Evolutionary conservation across 2,329 filamentous ascomycete species (phyloP).

Genomic region (Pseudodiploospora longispora): DNA sequence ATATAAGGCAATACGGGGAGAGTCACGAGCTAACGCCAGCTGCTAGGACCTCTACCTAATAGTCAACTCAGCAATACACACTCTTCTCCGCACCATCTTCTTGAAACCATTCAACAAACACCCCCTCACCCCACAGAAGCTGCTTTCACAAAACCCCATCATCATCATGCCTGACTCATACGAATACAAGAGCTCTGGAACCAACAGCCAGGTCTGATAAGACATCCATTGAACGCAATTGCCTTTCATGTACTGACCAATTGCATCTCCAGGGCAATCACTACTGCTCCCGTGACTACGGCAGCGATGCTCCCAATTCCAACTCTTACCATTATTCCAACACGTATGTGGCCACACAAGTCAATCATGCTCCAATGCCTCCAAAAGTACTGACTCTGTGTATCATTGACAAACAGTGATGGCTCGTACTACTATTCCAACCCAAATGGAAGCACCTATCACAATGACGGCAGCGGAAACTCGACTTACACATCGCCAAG

Average conservation of each 20-base stretch:
- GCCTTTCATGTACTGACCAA: background rate
- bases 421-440: constrained; percentile 71
- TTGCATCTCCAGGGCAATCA: constrained; percentile 51
- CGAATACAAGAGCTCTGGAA: constrained; percentile 44
- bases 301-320: constrained; percentile 42
- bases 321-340: constrained; percentile 65
- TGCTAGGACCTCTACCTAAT: too few relatives aligned
- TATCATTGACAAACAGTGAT: constrained; percentile 29
- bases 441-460: constrained; percentile 58
- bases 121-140: too few relatives aligned
- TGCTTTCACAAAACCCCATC: background rate
- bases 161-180: constrained; percentile 20
- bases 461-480: constrained; percentile 51
- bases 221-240: background rate
- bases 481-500: constrained; percentile 53
- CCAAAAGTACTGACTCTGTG: background rate
- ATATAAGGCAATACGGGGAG: too few relatives aligned
- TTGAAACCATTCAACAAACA: too few relatives aligned
- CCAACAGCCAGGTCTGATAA: constrained; percentile 50
- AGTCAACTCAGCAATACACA: too few relatives aligned
- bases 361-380: background rate
- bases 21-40: too few relatives aligned
- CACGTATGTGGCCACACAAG: constrained; percentile 28
- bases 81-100: too few relatives aligned
- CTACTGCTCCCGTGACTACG: constrained; percentile 59